A percentile compares a stretch with the other conserved stretches of the same genome.
Conservation (phyloP, 495 filamentous ascomycete genomes). For the Aspergillus mulundensis region DNA sequence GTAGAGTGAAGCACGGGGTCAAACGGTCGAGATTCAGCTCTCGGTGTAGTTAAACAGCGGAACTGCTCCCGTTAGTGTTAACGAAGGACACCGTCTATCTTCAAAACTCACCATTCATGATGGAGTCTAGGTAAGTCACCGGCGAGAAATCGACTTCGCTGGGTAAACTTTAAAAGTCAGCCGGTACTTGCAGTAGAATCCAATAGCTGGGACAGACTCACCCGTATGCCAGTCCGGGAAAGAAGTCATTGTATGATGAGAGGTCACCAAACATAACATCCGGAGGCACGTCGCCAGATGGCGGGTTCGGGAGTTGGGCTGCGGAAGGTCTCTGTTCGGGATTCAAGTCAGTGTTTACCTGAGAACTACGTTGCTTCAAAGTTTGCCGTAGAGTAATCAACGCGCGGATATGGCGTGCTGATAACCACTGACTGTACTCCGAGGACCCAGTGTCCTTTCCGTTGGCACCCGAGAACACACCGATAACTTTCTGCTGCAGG, state of each 20-base stretch:
- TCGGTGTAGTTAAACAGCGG: slow-evolving; percentile 31
- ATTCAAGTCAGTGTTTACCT: neutral
- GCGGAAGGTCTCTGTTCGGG: neutral
- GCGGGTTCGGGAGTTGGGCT: slow-evolving; percentile 6
- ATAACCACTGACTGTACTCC: slow-evolving; percentile 30
- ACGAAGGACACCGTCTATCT: neutral
- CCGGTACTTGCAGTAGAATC: neutral
- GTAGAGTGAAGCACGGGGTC: too few relatives aligned
- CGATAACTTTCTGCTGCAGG: slow-evolving; percentile 32
- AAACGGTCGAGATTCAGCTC: too few relatives aligned
- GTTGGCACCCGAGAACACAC: slow-evolving; percentile 28
- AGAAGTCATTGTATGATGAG: slow-evolving; percentile 6
- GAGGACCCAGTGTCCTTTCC: slow-evolving; percentile 13
- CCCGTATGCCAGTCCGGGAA: slow-evolving; percentile 3
- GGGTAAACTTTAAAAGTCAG: neutral
- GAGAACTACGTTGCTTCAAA: slow-evolving; percentile 6
- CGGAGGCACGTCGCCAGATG: neutral
- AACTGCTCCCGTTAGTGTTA: slow-evolving; percentile 9
- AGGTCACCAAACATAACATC: neutral
- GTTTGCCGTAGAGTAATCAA: slow-evolving; percentile 28
- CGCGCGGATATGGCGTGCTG: slow-evolving; percentile 31
- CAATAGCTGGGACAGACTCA: slow-evolving; percentile 4
- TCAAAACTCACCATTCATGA: slow-evolving; percentile 32
- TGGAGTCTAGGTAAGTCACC: slow-evolving; percentile 32
- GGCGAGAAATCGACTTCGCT: slow-evolving; percentile 26